Evolutionary conservation across 192 early-diverging fungal species (phyloP), one percentile per base, ranked within the genome.

Genomic region (Funneliformis mosseae): DNA sequence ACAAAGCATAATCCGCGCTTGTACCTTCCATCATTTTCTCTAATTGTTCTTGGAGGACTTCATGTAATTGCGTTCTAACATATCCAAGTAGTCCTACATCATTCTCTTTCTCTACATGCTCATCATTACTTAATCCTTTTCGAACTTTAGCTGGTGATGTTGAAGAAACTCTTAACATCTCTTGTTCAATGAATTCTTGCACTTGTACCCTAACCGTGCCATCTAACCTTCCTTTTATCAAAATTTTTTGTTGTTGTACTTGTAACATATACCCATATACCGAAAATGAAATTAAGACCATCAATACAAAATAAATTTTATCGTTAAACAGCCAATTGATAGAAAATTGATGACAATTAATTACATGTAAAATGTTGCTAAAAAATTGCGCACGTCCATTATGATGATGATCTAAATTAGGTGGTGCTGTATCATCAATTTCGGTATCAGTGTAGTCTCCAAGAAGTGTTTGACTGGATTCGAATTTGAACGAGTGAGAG

Each of bases 1-100:
- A 63, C 12, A 77, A 39, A 4, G 75, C 75, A 63, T 77, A 77
- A 39, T 77, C 75, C 0, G 75, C 8, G 1, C 75, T 77, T 43
- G 39, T 28, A 43, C 68, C 68, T 21, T 70, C 68, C 41, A 70
- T 70, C 68, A 70, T 70, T 43, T n/a, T 70, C n/a, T 39, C 33
- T 9, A 70, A 41, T 42, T 70, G 68, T 5, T 70, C 68, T n/a
- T 77, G 59, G 70, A 66, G 9, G 7, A 55, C 50, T 25, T 73
- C 71, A 48, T 27, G 27, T 46, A 73, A 48, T 73, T 73, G 71
- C 50, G 28, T 73, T 39, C 71, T 73, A 48, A 73, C 71, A 23
- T 48, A 73, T 28, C 71, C 71, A 14, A 25, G 23, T 14, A 73
- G 28, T 28, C n/a, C 39, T 28, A 23, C 12, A 5, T 21, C 11